Evolutionary conservation across 306 rosid species (phyloP).

Genomic region (Abrus precatorius): DNA sequence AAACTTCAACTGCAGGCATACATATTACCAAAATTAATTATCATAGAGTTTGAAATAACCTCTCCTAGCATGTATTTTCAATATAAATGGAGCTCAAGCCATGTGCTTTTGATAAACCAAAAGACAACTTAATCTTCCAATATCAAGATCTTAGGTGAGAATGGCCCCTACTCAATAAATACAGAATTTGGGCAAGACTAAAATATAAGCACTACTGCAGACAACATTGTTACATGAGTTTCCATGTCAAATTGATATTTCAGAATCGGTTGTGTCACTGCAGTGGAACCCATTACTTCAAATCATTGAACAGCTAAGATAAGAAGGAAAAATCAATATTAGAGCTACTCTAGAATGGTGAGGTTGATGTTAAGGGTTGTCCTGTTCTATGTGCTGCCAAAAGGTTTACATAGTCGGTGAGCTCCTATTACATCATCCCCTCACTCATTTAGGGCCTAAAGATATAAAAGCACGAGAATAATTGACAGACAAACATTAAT

Average conservation of each 20-base stretch:
- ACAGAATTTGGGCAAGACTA: slow-evolving; percentile 52
- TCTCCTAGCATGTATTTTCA: slow-evolving; percentile 44
- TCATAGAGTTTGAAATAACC: slow-evolving; percentile 46
- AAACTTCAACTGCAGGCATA: slow-evolving; percentile 45
- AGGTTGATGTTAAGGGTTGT: slow-evolving; percentile 45
- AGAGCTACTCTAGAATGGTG: slow-evolving; percentile 46
- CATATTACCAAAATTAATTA: slow-evolving; percentile 52
- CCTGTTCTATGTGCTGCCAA: slow-evolving; percentile 46
- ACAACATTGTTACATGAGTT: slow-evolving; percentile 41
- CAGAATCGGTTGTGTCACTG: slow-evolving; percentile 25
- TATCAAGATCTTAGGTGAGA: slow-evolving; percentile 42
- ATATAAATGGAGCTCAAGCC: slow-evolving; percentile 29
- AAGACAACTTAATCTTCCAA: slow-evolving; percentile 51
- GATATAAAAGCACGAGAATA: slow-evolving; percentile 54
- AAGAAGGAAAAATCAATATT: slow-evolving; percentile 17
- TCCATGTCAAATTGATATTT: slow-evolving; percentile 42
- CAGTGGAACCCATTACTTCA: slow-evolving; percentile 47
- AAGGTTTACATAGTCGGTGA: slow-evolving; percentile 50
- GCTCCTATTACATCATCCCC: slow-evolving; percentile 49
- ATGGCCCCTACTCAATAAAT: slow-evolving; percentile 65
- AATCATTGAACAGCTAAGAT: slow-evolving; percentile 43
- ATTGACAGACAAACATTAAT: slow-evolving; percentile 57
- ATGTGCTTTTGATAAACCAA: slow-evolving; percentile 45
- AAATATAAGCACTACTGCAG: slow-evolving; percentile 24
- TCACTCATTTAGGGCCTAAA: slow-evolving; percentile 41